Evolutionary conservation across 306 rosid species (phyloP).

Genomic region (Inga laurina): DNA sequence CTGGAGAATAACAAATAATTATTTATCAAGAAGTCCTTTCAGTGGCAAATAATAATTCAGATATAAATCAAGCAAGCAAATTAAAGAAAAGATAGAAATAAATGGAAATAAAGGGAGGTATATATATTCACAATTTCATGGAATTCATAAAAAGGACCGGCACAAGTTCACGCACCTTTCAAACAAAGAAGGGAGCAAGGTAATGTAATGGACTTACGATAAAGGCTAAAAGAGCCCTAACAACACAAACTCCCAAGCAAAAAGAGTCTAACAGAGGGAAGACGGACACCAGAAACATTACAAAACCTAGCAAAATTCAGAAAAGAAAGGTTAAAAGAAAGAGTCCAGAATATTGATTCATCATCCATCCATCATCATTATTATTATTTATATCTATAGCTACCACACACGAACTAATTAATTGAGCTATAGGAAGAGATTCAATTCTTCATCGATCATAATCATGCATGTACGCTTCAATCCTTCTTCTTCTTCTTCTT

Average conservation of each 20-base stretch:
- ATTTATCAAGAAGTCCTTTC: neutral
- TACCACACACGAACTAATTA: neutral
- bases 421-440: neutral
- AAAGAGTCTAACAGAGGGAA: conserved; percentile 35
- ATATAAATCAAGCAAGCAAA: neutral
- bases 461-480: no score
- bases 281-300: conserved; percentile 47
- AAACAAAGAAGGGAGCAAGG: conserved; percentile 49
- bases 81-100: no score
- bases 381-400: neutral
- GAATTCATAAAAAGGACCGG: conserved; percentile 33
- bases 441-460: no score
- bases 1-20: no score
- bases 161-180: conserved; percentile 62
- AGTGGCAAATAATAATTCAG: neutral
- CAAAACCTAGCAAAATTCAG: conserved; percentile 37
- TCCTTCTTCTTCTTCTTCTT: no score
- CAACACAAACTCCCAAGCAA: conserved; percentile 68
- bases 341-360: conserved; percentile 25
- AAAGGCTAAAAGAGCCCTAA: conserved; percentile 31
- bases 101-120: neutral
- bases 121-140: neutral
- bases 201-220: neutral
- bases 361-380: neutral
- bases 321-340: conserved; percentile 29